Evolutionary conservation across 257 asterid species (phyloP).

Genomic region (Solanum commersonii): DNA sequence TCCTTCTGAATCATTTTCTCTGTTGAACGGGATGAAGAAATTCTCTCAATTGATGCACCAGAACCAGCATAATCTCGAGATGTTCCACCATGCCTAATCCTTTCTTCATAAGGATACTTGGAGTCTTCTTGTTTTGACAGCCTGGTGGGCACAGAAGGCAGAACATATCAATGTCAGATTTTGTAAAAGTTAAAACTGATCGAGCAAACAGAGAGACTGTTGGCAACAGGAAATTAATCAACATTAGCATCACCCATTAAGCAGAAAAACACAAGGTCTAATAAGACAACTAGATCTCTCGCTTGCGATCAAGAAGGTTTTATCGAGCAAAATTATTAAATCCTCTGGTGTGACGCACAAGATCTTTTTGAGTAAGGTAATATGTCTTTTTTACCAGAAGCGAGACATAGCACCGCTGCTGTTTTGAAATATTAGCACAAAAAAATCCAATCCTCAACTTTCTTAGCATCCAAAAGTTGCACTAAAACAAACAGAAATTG

Average conservation of each 20-base stretch:
- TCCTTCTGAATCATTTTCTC: slow-evolving; percentile 64
- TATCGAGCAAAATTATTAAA: not conserved
- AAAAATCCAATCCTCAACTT: not conserved
- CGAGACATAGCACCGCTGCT: not conserved
- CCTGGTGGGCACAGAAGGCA: slow-evolving; percentile 30
- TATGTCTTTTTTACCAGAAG: not conserved
- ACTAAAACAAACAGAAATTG: not conserved
- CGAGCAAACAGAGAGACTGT: not conserved
- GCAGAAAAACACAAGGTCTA: not conserved
- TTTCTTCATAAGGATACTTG: slow-evolving; percentile 70
- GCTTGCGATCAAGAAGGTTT: not conserved
- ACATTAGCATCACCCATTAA: not conserved
- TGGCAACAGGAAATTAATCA: not conserved
- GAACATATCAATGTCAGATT: not conserved
- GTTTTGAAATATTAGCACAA: not conserved
- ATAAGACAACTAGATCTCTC: not conserved
- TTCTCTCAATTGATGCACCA: slow-evolving; percentile 45
- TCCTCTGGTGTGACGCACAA: not conserved
- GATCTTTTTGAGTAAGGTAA: not conserved
- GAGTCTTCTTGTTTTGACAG: slow-evolving; percentile 72
- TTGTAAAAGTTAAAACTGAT: not conserved
- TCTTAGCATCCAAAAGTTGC: not conserved
- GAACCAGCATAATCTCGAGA: slow-evolving; percentile 51
- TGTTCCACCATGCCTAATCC: slow-evolving; percentile 35
- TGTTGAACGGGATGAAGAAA: slow-evolving; percentile 45